Evolutionary conservation across 805 yeast species (phyloP), one percentile per base, ranked within the genome.

Genomic region (Candida koratica): DNA sequence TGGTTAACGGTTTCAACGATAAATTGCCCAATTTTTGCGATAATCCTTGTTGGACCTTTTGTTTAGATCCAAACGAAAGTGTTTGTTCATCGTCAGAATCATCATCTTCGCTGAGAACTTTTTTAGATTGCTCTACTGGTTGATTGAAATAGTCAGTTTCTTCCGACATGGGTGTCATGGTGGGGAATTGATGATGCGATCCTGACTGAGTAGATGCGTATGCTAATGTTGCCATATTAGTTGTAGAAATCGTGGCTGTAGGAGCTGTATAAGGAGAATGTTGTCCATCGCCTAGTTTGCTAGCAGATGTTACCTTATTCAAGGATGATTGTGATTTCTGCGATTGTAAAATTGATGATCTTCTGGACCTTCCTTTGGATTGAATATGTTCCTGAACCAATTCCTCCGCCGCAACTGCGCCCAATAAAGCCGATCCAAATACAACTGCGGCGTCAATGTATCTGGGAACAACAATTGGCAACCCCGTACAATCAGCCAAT

Each of bases 401-500:
- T 42, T 75, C 79, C 47, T 81, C 80, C 8, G 93, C 87, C 3
- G 97, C 97, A 43, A 81, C 87, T 2, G 97, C 97, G 25, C 97
- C 98, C 43, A 93, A 70, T 55, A 93, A 67, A 0, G 98, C 97
- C 4, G 96, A 75, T 16, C 98, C 98, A 55, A 90, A 84, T 2
- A 93, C 97, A 25, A 93, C 98, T 2, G 97, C 95, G 1, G 97
- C 93, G 55, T 90, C 97, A 51, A 90, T 88, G 60, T 93, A 89
- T 52, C 90, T 75, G 32, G 98, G 98, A 44, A 90, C 86, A 32
- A 93, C 77, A 40, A 93, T 80, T 12, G 97, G 96, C 63, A 83
- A 69, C 4, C 94, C 94, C 0, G 96, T 87, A 54, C 95, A 84
- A 51, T 90, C 94, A 1, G 97, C 95, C 57, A 93, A 73, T 42